A percentile compares a stretch with the other conserved stretches of the same genome.
phyloP scores from a whole-genome alignment of 352 stramenopile species.

The Globisporangium echinulatum region DNA sequence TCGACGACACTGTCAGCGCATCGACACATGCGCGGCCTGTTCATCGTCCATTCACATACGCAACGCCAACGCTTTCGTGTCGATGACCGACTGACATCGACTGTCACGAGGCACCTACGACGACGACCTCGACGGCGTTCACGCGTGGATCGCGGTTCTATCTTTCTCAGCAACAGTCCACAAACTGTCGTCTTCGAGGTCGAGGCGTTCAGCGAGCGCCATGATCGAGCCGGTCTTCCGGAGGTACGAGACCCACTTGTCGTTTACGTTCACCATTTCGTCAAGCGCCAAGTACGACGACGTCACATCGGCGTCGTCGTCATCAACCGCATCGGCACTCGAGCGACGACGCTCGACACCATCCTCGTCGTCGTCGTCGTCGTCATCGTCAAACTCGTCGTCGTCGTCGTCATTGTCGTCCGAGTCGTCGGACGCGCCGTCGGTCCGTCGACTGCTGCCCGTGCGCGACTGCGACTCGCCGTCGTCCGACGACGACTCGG shows the following conservation, averaged over 20 bases:
- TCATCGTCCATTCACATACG: not conserved
- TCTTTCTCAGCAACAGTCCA: slow-evolving; percentile 85
- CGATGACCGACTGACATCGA: not conserved
- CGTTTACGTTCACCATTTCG: slow-evolving; percentile 80
- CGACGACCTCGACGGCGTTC: slow-evolving; percentile 7
- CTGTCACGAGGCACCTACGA: not conserved
- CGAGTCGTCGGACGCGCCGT: slow-evolving; percentile 51
- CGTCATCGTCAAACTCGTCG: slow-evolving; percentile 18
- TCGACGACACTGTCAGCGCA: not conserved
- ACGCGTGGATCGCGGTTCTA: slow-evolving; percentile 75
- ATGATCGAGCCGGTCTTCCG: slow-evolving; percentile 84
- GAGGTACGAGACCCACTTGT: slow-evolving; percentile 81
- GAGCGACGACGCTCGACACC: slow-evolving; percentile 5
- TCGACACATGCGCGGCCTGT: not conserved
- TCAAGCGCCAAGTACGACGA: slow-evolving; percentile 47
- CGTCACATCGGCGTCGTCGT: slow-evolving; percentile 8
- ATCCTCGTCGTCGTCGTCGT: slow-evolving; percentile 41
- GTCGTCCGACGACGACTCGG: slow-evolving; percentile 36
- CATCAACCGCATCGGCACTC: not conserved
- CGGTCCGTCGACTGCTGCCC: slow-evolving; percentile 24
- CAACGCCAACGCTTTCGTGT: not conserved
- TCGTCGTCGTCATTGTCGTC: slow-evolving; percentile 54
- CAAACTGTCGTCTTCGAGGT: slow-evolving; percentile 78
- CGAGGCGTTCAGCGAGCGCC: slow-evolving; percentile 70
- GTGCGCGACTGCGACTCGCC: slow-evolving; percentile 19